Conservation (phyloP, 2,329 filamentous ascomycete genomes). For the Periconia sp. region DNA sequence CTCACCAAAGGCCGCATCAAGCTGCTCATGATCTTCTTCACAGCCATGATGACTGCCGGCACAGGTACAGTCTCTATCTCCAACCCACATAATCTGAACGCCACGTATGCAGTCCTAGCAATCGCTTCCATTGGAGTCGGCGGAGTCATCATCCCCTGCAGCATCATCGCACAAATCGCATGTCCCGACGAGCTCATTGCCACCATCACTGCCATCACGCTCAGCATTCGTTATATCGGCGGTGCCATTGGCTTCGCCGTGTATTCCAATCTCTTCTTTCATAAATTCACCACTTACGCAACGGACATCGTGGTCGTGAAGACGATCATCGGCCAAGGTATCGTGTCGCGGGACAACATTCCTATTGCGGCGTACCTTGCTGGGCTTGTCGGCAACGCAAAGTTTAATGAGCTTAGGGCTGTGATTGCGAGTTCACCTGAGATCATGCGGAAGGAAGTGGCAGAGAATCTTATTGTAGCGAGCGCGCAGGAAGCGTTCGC, state of each 20-base stretch:
- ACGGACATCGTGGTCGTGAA: conserved; percentile 40
- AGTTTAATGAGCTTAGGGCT: conserved; percentile 45
- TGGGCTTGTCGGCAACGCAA: conserved; percentile 50
- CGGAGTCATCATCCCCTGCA: conserved; percentile 70
- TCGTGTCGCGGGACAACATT: conserved; percentile 51
- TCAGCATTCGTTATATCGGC: conserved; percentile 72
- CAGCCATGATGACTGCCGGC: conserved; percentile 69
- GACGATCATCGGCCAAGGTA: conserved; percentile 56
- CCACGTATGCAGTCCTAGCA: conserved; percentile 64
- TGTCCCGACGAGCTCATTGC: conserved; percentile 74
- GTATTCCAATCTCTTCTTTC: conserved; percentile 46
- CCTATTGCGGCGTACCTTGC: conserved; percentile 56
- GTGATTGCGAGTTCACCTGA: conserved; percentile 54
- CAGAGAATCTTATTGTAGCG: conserved; percentile 51
- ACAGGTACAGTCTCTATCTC: conserved; percentile 62
- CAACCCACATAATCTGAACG: conserved; percentile 58
- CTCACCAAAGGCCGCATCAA: conserved; percentile 65
- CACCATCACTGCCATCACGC: conserved; percentile 70
- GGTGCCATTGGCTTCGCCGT: conserved; percentile 68
- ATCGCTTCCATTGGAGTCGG: conserved; percentile 70
- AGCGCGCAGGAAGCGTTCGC: conserved; percentile 65
- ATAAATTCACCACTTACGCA: conserved; percentile 25
- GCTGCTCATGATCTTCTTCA: conserved; percentile 65
- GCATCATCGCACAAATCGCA: conserved; percentile 72
- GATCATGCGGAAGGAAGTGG: conserved; percentile 53